Base-by-base conservation (phyloP, 2,329 filamentous ascomycete species). In the Epichloe amarillans region DNA sequence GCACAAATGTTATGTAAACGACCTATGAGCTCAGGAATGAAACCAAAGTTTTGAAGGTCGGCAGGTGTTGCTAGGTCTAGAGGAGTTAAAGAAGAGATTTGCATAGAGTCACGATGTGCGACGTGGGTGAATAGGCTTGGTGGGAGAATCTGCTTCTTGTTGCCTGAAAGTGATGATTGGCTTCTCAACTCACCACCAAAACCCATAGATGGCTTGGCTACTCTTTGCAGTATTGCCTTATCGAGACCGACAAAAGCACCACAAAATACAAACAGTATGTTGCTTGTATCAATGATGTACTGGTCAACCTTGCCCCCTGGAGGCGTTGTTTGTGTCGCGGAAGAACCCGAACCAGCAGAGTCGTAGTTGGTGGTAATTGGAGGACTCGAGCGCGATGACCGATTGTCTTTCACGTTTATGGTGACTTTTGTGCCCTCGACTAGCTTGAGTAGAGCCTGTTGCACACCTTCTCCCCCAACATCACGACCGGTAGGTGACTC, bases 251-350 rank as follows among this genome's bases (percentile, higher is more conserved):
- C 86, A 63, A 98, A 98, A 17, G 93, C 93, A 17, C 93, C 93
- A 12, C 90, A 94, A 65, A 93, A 95, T 41, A 98, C 89, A 69
- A 98, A 98, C 30, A 98, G 77, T 53, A 98, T 97, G 60, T 97
- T 96, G 56, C 89, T 90, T 0, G 93, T 98, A 60, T 93, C 86
- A 52, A 96, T 83, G 51, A 87, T 82, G 62, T 79, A 83, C 60
- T 83, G 80, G 49, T 82, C 78, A 8, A 76, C 71, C 57, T 79
- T 80, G 35, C 71, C 71, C 1, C 70, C 60, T 0, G 74, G 70
- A 0, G 74, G 73, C 4, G 66, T 60, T 2, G 69, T 60, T 54
- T 76, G 73, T 0, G 73, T 67, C 3, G 73, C 67, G 2, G 72
- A 68, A 1, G 71, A 67, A 5, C 73, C 69, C 3, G 63, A 53